Base-by-base conservation (phyloP, 352 stramenopile species). In the Blastocystis sp. region DNA sequence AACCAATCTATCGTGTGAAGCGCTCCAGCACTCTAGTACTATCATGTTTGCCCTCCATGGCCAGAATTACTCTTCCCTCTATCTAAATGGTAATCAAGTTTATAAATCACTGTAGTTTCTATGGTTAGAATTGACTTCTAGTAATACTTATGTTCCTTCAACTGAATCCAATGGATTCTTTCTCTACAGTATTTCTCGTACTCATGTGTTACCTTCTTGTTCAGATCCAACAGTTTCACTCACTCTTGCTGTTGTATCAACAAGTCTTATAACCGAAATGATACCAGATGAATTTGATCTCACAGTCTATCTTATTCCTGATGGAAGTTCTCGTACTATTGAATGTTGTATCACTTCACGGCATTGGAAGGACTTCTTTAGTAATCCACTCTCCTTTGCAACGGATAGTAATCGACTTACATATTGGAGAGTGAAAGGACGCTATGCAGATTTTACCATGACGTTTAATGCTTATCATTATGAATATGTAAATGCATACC, bases 401-500 rank as follows among this genome's bases (percentile, higher is more conserved):
- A 39, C 7, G 2, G 69, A 80, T 42, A 21, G 5, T 27, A 61
- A 54, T 39, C 69, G 69, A 6, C 7, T 63, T 5, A 61, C 43
- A 14, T 9, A 5, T 27, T 80, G 69, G 69, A 59, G 39, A 32
- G 29, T 37, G 43, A 27, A n/a, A 49, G 69, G 69, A 19, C 11
- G 14, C n/a, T 39, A 11, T 7, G 46, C 69, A 14, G 69, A 80
- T n/a, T 80, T 80, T 39, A 52, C 46, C 1, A 16, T 80, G 21
- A 80, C 69, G 51, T 80, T 80, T 39, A 61, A 63, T 27, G 3
- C 11, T 4, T 2, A n/a, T 21, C 43, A 42, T 49, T 80, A 43
- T 39, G 69, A 80, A 52, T 80, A 80, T 42, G 9, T 80, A 14
- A 80, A 80, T 42, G 51, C 21, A 4, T 80, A 80, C 43, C 21